These are phyloP conservation scores for Lachnum nothofagi DNA, from an alignment of 2,329 filamentous ascomycete species.

Conservation along the genomic window DNA sequence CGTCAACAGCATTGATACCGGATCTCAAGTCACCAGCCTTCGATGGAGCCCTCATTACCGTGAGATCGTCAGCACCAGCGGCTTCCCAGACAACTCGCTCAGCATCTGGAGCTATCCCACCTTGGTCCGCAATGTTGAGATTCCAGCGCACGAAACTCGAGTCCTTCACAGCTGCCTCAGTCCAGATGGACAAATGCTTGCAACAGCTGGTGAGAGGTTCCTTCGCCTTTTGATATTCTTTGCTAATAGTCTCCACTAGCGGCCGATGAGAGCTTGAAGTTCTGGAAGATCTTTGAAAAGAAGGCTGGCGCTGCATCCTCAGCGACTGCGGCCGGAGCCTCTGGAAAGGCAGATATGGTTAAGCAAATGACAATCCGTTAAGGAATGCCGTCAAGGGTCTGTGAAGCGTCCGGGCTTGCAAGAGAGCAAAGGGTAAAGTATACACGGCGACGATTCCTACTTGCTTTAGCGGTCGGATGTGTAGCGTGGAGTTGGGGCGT, in stretches of 20 bases:
- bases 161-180: conserved; percentile 95
- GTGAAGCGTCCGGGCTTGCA: conserved; percentile 24
- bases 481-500: conserved; percentile 51
- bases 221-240: conserved; percentile 3
- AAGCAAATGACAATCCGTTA: conserved; percentile 95
- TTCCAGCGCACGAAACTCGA: conserved; percentile 92
- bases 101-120: conserved; percentile 99
- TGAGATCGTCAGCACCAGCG: conserved; percentile 94
- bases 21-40: conserved; percentile 92
- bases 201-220: conserved; percentile 67
- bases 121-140: conserved; percentile 94
- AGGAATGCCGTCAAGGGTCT: conserved; percentile 29
- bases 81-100: conserved; percentile 98
- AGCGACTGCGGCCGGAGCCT: conserved; percentile 60
- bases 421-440: conserved; percentile 31
- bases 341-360: conserved; percentile 75
- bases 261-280: conserved; percentile 95
- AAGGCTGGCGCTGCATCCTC: conserved; percentile 72
- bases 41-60: conserved; percentile 96
- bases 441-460: conserved; percentile 29
- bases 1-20: conserved; percentile 98
- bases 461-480: conserved; percentile 43
- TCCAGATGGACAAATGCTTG: conserved; percentile 96
- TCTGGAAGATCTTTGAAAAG: conserved; percentile 99
- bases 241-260: conserved; percentile 44